phyloP scores from a whole-genome alignment of 2,329 filamentous ascomycete genomes.

The Mariannaea elegans region DNA sequence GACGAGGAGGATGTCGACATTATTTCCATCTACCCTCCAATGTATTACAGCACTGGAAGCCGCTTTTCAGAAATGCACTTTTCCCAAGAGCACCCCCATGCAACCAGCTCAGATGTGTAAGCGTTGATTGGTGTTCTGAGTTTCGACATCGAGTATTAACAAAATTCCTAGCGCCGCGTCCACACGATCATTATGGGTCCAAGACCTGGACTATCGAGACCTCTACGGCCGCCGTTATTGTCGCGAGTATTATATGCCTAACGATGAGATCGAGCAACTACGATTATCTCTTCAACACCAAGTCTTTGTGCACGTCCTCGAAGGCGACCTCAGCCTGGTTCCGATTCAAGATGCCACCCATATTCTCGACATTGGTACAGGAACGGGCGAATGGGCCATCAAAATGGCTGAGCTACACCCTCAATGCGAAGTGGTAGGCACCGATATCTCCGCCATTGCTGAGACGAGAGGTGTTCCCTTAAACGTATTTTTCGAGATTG shows the following conservation, averaged over 20 bases:
- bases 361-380: conserved; percentile 67
- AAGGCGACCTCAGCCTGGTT: conserved; percentile 55
- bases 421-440: conserved; percentile 65
- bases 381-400: conserved; percentile 62
- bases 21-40: conserved; percentile 54
- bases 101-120: conserved; percentile 49
- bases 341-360: conserved; percentile 50
- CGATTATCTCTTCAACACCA: conserved; percentile 70
- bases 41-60: conserved; percentile 50
- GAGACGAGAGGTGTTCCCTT: conserved; percentile 65
- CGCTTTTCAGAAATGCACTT: conserved; percentile 49
- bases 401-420: conserved; percentile 64
- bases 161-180: conserved; percentile 48
- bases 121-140: conserved; percentile 29
- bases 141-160: conserved; percentile 9
- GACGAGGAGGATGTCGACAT: conserved; percentile 50
- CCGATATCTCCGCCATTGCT: conserved; percentile 65
- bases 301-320: conserved; percentile 64
- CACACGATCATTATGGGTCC: conserved; percentile 59
- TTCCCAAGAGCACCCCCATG: conserved; percentile 39
- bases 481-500: conserved; percentile 68
- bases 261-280: conserved; percentile 71
- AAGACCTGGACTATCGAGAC: conserved; percentile 63
- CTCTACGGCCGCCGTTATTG: conserved; percentile 72
- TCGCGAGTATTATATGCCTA: conserved; percentile 71